Conservation (phyloP, 2,329 filamentous ascomycete genomes). For the Furcasterigmium furcatum region DNA sequence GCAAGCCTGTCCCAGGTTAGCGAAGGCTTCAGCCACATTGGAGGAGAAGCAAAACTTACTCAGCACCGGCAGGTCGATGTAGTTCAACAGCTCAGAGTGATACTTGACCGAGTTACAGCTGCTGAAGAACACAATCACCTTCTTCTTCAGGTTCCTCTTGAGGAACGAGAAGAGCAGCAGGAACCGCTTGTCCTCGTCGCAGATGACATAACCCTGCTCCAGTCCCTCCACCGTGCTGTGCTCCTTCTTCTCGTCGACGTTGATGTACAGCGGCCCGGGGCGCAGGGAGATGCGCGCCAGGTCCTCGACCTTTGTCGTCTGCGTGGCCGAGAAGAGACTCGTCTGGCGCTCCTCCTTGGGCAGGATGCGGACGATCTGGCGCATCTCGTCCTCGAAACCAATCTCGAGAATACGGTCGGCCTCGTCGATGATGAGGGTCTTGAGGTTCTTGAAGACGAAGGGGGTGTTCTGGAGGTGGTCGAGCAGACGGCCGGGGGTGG, state of each 20-base stretch:
- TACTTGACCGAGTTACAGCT: slow-evolving; percentile 95
- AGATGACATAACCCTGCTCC: slow-evolving; percentile 94
- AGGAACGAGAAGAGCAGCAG: slow-evolving; percentile 91
- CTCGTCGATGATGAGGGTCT: slow-evolving; percentile 91
- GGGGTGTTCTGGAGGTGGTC: slow-evolving; percentile 94
- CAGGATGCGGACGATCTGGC: slow-evolving; percentile 91
- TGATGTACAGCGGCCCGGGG: slow-evolving; percentile 91
- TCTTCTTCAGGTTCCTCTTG: slow-evolving; percentile 89
- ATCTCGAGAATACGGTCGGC: slow-evolving; percentile 95
- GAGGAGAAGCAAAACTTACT: neutral
- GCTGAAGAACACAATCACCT: slow-evolving; percentile 96
- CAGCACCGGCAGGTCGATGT: slow-evolving; percentile 88
- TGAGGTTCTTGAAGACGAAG: slow-evolving; percentile 90
- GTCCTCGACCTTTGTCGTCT: slow-evolving; percentile 98
- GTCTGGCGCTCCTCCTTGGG: slow-evolving; percentile 86
- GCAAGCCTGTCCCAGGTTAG: slow-evolving; percentile 49
- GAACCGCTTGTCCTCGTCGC: slow-evolving; percentile 92
- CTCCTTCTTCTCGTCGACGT: slow-evolving; percentile 87
- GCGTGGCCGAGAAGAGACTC: slow-evolving; percentile 97
- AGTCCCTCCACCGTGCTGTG: slow-evolving; percentile 90
- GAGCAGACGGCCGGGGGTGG: slow-evolving; percentile 86
- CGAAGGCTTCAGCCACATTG: too few species aligned
- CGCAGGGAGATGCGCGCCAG: slow-evolving; percentile 89
- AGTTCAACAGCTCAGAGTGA: slow-evolving; percentile 92
- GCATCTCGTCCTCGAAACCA: slow-evolving; percentile 98